A percentile compares a stretch with the other conserved stretches of the same genome.
phyloP scores from a whole-genome alignment of 345 rosid species.

The Aegle marmelos region DNA sequence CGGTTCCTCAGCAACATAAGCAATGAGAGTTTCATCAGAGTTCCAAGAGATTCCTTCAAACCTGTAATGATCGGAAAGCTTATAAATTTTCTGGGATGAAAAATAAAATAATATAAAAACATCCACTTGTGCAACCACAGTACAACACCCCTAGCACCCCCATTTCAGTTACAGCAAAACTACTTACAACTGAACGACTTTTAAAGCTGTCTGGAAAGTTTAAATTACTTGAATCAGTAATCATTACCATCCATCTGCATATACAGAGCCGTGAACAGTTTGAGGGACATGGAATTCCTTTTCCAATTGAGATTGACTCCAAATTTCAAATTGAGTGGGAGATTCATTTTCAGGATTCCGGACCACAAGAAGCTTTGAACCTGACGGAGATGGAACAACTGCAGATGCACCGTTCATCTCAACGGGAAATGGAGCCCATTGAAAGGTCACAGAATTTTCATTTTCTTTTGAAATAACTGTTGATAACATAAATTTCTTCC shows the following conservation, averaged over 20 bases:
- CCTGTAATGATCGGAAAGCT: slow-evolving; percentile 38
- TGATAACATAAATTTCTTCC: slow-evolving; percentile 54
- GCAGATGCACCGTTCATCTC: slow-evolving; percentile 74
- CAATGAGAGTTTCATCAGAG: slow-evolving; percentile 65
- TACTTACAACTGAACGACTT: slow-evolving; percentile 9
- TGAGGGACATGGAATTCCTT: slow-evolving; percentile 76
- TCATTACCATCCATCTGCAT: slow-evolving; percentile 78
- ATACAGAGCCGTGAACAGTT: slow-evolving; percentile 80
- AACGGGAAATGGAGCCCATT: slow-evolving; percentile 82
- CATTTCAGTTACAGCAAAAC: not conserved
- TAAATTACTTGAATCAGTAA: not conserved
- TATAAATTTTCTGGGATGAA: slow-evolving; percentile 12
- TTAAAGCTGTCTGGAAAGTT: not conserved
- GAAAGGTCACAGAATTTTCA: slow-evolving; percentile 40
- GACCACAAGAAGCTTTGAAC: slow-evolving; percentile 70
- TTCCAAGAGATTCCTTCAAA: slow-evolving; percentile 98
- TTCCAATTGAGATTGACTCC: slow-evolving; percentile 75
- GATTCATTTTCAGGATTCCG: slow-evolving; percentile 78
- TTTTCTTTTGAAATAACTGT: slow-evolving; percentile 46
- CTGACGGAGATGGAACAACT: slow-evolving; percentile 79
- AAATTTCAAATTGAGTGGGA: slow-evolving; percentile 79
- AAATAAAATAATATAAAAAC: not conserved
- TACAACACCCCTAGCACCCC: not conserved
- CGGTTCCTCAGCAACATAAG: slow-evolving; percentile 85
- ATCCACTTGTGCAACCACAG: not conserved